Conservation (phyloP, 768 basidiomycete genomes). For the Hygrocybe punicea region DNA sequence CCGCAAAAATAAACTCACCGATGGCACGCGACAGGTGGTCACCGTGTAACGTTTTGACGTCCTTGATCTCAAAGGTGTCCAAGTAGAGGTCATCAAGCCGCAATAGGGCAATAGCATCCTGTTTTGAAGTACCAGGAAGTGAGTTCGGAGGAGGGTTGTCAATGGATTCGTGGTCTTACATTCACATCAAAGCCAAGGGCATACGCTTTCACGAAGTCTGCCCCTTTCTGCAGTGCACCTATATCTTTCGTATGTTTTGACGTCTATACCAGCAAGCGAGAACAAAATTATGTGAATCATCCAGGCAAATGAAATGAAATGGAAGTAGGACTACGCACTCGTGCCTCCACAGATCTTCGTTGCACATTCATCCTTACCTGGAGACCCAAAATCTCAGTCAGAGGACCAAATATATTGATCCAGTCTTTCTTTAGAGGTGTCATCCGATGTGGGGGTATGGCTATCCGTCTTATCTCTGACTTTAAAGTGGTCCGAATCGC, state of each 20-base stretch:
- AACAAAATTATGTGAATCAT: neutral
- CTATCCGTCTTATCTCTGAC: constrained; percentile 82
- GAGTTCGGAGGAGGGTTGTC: neutral
- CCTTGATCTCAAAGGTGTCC: constrained; percentile 98
- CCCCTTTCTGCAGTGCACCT: constrained; percentile 92
- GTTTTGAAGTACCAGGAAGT: neutral
- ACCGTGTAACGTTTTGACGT: constrained; percentile 96
- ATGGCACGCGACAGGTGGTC: constrained; percentile 99
- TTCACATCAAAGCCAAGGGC: constrained; percentile 94
- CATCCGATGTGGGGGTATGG: constrained; percentile 96
- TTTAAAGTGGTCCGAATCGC: constrained; percentile 57
- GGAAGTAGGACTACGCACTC: constrained; percentile 52
- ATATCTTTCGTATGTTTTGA: constrained; percentile 92
- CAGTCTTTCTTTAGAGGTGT: constrained; percentile 95
- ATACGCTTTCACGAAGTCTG: constrained; percentile 95
- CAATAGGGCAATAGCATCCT: constrained; percentile 95
- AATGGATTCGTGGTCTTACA: constrained; percentile 42
- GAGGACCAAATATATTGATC: constrained; percentile 90
- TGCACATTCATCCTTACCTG: constrained; percentile 98
- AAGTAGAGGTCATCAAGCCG: constrained; percentile 96
- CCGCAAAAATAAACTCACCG: constrained; percentile 46
- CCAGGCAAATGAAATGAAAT: neutral
- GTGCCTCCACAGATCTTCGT: constrained; percentile 84
- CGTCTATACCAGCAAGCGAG: constrained; percentile 50
- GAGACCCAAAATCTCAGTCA: constrained; percentile 90